Evolutionary conservation across 495 filamentous ascomycete species (phyloP), one percentile per base, ranked within the genome.

Genomic region (Hyaloscypha hepaticicola): DNA sequence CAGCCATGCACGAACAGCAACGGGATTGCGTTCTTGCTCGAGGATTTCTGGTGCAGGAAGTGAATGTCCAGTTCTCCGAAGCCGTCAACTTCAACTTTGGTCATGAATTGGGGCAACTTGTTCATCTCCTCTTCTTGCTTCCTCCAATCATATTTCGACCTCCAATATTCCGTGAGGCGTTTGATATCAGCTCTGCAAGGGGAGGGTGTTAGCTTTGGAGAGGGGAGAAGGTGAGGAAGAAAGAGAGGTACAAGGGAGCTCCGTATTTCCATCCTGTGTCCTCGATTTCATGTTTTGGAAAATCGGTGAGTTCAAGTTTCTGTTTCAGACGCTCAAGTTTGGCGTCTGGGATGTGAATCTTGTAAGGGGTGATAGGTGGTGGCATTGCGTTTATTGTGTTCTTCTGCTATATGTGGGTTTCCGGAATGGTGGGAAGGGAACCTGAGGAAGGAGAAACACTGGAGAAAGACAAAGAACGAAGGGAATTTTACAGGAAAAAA

Each of bases 1-100:
- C 83, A 86, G 16, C 85, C 84, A 71, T 88, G 85, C 11, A 85
- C 71, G 61, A 86, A 86, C 12, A 88, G 71, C 48, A 88, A 66
- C 0, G 85, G 85, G 56, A 88, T 79, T 0, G 84, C 83, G 48
- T 76, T 74, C 8, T 74, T 55, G n/a, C 71, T 75, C 5, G 69
- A 64, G 59, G 77, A 81, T 26, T 75, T 76, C 61, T 87, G 77
- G 70, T 88, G 83, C 45, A 86, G 66, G 61, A 82, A 83, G 58
- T 81, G 79, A 21, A 82, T 78, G 79, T 79, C 77, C 9, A 88
- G 63, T 6, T 79, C 74, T 38, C 75, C 77, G 57, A 77, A 79
- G 0, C 67, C 79, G 1, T 79, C 74, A 21, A 78, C 74, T 4
- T 75, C 67, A 55, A 88, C 76, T 0, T 73, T 67, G 8, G 83